Evolutionary conservation across 495 filamentous ascomycete genomes (phyloP).

Genomic region (Ramalina peruviana): DNA sequence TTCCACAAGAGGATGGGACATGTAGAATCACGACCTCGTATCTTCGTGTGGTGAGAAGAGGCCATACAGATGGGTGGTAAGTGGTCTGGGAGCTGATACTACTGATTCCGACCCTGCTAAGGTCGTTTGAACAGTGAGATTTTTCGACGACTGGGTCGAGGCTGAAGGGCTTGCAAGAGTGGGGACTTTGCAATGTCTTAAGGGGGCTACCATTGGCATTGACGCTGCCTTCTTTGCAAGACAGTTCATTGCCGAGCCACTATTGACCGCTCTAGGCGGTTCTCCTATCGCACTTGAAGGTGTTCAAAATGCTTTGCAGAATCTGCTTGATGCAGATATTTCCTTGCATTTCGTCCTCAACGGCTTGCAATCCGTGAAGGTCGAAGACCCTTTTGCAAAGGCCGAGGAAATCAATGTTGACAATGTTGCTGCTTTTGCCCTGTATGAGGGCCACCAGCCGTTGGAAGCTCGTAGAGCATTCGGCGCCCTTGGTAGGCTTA

Average conservation of each 20-base stretch:
- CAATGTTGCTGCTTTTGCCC: conserved; percentile 58
- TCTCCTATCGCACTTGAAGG: conserved; percentile 65
- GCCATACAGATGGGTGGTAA: conserved; percentile 7
- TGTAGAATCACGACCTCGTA: too few relatives aligned
- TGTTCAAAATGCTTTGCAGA: conserved; percentile 59
- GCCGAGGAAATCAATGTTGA: conserved; percentile 16
- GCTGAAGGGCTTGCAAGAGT: conserved; percentile 34
- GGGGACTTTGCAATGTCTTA: conserved; percentile 47
- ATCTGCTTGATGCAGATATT: conserved; percentile 48
- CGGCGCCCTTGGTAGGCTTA: conserved; percentile 56
- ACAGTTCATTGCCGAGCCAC: conserved; percentile 67
- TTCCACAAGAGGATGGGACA: too few relatives aligned
- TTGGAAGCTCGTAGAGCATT: conserved; percentile 70
- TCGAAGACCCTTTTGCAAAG: conserved; percentile 30
- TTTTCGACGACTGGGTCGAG: conserved; percentile 43
- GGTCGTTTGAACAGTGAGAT: conserved; percentile 31
- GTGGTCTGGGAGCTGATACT: background rate
- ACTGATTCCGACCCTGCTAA: background rate
- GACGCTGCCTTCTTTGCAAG: conserved; percentile 84
- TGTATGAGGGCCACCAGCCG: conserved; percentile 71
- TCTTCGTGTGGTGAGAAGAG: background rate
- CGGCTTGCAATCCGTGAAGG: conserved; percentile 62
- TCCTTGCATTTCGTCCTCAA: conserved; percentile 77
- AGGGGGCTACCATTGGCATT: conserved; percentile 62
- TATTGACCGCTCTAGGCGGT: conserved; percentile 81